Base-by-base conservation (phyloP, 2,329 filamentous ascomycete genomes). In the Graphium sp. region DNA sequence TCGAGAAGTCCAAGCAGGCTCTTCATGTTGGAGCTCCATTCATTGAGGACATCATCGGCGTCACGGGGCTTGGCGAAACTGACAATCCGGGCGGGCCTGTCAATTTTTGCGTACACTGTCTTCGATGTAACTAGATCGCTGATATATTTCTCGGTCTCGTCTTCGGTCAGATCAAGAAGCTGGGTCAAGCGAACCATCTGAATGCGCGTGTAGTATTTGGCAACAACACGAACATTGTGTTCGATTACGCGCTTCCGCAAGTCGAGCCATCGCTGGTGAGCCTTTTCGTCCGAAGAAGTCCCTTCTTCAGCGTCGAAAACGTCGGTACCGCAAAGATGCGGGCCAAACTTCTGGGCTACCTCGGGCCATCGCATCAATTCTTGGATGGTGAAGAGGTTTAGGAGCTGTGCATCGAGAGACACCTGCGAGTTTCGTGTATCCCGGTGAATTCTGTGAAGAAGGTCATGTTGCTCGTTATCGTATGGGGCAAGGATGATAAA, bases 21-120 rank as follows among this genome's bases (percentile, higher is more conserved):
- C 75, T 89, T 92, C 83, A 93, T 95, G 54, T 94, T 93, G 45
- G 81, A 77, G 50, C 84, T 93, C 89, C 89, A 98, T 56, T 98
- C 89, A 48, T 98, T 98, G 46, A 98, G 60, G 30, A 94, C 74
- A 53, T 98, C 89, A 47, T 98, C 89, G 2, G 85, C 83, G 53
- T 93, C 85, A 38, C 87, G 73, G 29, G 85, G 83, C 65, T 92
- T 89, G 37, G 87, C 84, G 47, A 98, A 98, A 53, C 66, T 93
- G 44, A 98, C 84, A 35, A 95, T 69, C 33, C 81, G 70, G 5
- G 89, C 89, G 0, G 89, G 89, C 26, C 89, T 72, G 52, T 98
- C 89, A 43, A 98, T 98, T 56, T 92, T 91, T 37, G 89, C 89
- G 46, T 89, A 93, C 37, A 98, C 87, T 6, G 89, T 98, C 72